Conservation (phyloP, 345 rosid genomes). For the Acer campestre region DNA sequence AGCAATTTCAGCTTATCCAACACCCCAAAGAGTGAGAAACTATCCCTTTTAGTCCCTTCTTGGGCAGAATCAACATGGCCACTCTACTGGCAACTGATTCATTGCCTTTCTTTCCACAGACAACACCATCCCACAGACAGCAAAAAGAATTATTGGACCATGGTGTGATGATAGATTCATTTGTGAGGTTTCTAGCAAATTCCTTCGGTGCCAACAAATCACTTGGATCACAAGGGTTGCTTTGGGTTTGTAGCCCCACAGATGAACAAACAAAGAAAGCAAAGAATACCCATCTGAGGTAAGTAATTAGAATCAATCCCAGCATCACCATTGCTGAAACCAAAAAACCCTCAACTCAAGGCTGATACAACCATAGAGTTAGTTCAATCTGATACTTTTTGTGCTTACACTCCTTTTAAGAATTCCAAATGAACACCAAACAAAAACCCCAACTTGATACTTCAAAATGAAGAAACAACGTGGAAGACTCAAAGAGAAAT, state of each 20-base stretch:
- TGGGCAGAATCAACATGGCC: constrained; percentile 51
- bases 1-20: constrained; percentile 56
- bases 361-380: constrained; percentile 29
- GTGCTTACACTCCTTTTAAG: constrained; percentile 21
- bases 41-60: constrained; percentile 56
- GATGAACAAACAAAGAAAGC: constrained; percentile 53
- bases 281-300: constrained; percentile 44
- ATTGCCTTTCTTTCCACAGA: constrained; percentile 44
- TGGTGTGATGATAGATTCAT: constrained; percentile 43
- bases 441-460: constrained; percentile 31
- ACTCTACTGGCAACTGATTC: constrained; percentile 50
- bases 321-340: constrained; percentile 44
- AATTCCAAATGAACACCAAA: constrained; percentile 21
- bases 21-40: constrained; percentile 56
- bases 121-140: constrained; percentile 87
- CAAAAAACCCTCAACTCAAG: constrained; percentile 34
- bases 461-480: constrained; percentile 51
- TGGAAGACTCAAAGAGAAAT: constrained; percentile 33
- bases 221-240: constrained; percentile 56
- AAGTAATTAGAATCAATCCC: constrained; percentile 34
- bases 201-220: constrained; percentile 62
- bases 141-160: constrained; percentile 59
- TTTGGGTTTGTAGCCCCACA: constrained; percentile 38
- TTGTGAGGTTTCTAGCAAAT: constrained; percentile 62
- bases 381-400: background rate